Conservation (phyloP, 2,329 filamentous ascomycete species). For the Cercospora canescens region DNA sequence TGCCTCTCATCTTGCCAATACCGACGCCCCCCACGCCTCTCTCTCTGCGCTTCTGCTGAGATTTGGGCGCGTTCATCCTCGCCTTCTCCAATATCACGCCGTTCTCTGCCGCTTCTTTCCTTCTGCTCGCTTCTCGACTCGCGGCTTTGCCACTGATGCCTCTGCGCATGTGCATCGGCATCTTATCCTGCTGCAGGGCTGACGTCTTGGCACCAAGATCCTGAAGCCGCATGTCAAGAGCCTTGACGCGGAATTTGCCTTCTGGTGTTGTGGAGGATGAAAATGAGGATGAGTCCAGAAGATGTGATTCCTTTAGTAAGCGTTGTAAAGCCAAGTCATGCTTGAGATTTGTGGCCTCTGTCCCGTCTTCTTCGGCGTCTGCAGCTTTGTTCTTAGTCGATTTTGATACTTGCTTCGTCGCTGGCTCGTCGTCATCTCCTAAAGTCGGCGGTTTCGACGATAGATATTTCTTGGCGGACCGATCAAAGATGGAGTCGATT, state of each 20-base stretch:
- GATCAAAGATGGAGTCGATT: constrained; percentile 36
- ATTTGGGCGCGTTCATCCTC: constrained; percentile 43
- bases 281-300: constrained; percentile 64
- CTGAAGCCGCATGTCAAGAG: constrained; percentile 80
- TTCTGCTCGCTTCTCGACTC: constrained; percentile 67
- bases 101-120: constrained; percentile 82
- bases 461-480: constrained; percentile 70
- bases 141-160: constrained; percentile 73
- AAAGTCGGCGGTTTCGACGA: constrained; percentile 52
- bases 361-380: constrained; percentile 50
- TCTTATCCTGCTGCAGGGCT: constrained; percentile 75
- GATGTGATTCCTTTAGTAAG: constrained; percentile 86
- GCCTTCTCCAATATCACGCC: constrained; percentile 79
- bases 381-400: constrained; percentile 13
- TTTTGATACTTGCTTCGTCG: constrained; percentile 28
- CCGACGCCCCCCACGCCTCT: constrained; percentile 71
- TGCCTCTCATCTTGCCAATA: constrained; percentile 77
- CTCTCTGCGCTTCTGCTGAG: constrained; percentile 46
- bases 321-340: constrained; percentile 92
- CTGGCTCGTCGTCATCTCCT: constrained; percentile 6
- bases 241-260: constrained; percentile 76
- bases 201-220: constrained; percentile 76
- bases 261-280: constrained; percentile 49
- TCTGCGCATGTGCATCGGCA: constrained; percentile 84
- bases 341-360: constrained; percentile 69